phyloP scores from a whole-genome alignment of 2,329 filamentous ascomycete species.

The Curvularia sp. region DNA sequence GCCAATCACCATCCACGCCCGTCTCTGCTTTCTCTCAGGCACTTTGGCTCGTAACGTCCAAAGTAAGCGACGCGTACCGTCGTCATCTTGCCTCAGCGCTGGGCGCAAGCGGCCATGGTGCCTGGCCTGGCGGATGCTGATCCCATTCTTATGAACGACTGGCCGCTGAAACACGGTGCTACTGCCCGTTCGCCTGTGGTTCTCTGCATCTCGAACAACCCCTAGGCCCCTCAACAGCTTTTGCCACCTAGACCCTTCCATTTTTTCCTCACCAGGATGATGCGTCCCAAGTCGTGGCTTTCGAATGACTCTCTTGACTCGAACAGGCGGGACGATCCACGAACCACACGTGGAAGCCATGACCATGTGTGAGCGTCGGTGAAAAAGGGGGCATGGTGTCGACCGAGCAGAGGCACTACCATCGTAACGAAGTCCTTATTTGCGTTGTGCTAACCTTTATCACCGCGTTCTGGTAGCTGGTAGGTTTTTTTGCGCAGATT shows the following conservation, averaged over 20 bases:
- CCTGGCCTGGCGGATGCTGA: constrained; percentile 1
- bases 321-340: constrained; percentile 18
- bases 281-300: constrained; percentile 10
- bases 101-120: constrained; percentile 6
- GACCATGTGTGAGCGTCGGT: constrained; percentile 22
- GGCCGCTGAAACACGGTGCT: not conserved
- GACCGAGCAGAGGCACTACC: constrained; percentile 4
- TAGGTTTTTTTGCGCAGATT: not conserved
- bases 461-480: not conserved
- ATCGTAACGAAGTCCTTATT: not conserved
- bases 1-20: constrained; percentile 32
- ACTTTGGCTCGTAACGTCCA: constrained; percentile 14
- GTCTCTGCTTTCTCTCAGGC: constrained; percentile 21
- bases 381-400: constrained; percentile 13
- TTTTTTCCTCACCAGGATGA: constrained; percentile 6
- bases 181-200: not conserved
- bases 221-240: constrained; percentile 2
- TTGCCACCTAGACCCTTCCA: not conserved
- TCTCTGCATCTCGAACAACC: constrained; percentile 2
- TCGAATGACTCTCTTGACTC: constrained; percentile 14
- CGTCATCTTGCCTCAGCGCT: constrained; percentile 15
- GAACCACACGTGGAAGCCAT: constrained; percentile 29
- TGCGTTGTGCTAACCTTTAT: not conserved
- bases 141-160: constrained; percentile 5
- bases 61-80: constrained; percentile 5